phyloP scores from a whole-genome alignment of 2,329 filamentous ascomycete genomes.

The Phaeomoniella chlamydospora region DNA sequence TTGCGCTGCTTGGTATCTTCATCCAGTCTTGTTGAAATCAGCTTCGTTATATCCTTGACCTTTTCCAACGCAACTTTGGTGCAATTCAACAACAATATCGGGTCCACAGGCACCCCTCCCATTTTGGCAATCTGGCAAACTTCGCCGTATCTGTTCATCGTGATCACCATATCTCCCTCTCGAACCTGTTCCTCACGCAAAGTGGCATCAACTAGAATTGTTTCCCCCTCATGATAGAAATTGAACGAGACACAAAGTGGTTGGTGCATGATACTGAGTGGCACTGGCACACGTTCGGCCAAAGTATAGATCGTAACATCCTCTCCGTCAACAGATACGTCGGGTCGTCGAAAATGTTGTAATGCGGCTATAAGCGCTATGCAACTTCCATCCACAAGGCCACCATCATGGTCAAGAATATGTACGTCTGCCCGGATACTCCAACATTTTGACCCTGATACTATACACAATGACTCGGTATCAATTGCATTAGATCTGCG shows the following conservation, averaged over 20 bases:
- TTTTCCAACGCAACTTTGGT: conserved; percentile 60
- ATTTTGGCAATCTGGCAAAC: conserved; percentile 86
- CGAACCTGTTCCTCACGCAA: conserved; percentile 36
- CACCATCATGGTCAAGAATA: conserved; percentile 80
- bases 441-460: conserved; percentile 85
- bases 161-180: conserved; percentile 60
- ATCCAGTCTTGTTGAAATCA: conserved; percentile 59
- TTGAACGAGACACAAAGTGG: conserved; percentile 85
- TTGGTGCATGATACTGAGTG: conserved; percentile 79
- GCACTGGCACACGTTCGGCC: conserved; percentile 77
- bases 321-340: conserved; percentile 75
- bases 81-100: conserved; percentile 62
- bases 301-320: conserved; percentile 70
- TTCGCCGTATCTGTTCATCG: conserved; percentile 78
- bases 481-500: conserved; percentile 85
- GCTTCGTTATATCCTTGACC: conserved; percentile 62
- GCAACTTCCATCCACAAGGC: conserved; percentile 73
- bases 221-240: conserved; percentile 46
- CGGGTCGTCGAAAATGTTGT: conserved; percentile 80
- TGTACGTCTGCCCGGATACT: conserved; percentile 83
- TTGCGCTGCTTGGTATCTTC: conserved; percentile 68
- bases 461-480: conserved; percentile 86
- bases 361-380: conserved; percentile 77
- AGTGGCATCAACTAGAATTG: conserved; percentile 29
- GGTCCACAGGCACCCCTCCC: conserved; percentile 70